Evolutionary conservation across 2,329 filamentous ascomycete genomes (phyloP), one percentile per base, ranked within the genome.

Genomic region (Trichoderma breve): DNA sequence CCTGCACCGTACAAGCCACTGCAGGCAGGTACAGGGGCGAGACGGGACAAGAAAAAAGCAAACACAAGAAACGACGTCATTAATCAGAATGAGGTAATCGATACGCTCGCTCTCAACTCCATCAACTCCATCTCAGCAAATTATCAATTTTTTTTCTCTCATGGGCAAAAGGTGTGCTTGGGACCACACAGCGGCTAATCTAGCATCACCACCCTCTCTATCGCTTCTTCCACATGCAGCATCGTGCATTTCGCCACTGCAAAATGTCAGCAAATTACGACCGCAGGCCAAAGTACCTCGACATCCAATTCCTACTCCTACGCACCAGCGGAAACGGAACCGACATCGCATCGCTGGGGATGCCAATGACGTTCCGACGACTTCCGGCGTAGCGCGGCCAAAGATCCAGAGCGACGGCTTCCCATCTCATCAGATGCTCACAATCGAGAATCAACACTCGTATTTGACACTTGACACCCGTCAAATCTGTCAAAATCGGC

Each of bases 231-330:
- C 39, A 34, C 21, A 21, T 34, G n/a, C 66, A 61, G 66, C 66
- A 69, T 51, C 34, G 55, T 51, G 55, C 66, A 51, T 69, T 61
- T 69, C n/a, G 66, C 66, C 66, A 69, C 66, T 24, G 53, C 64
- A 47, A 24, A 53, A 53, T 53, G 66, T 61, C 66, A 69, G 66
- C 66, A 60, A 21, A 32, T 67, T 66, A n/a, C 21, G 3, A 11
- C 63, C 18, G 47, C 43, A 15, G 36, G 18, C 18, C 24, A 14
- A 36, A 28, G 47, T 26, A 39, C n/a, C 63, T 57, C 34, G 60
- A 63, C 34, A 28, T 63, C 39, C 39, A 43, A 6, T 18, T 39
- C 36, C 36, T 18, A 39, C 15, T 39, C 39, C 39, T 3, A 43
- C 39, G 39, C 39, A 43, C 39, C 39, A 43, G 39, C 39, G 39